Conservation (phyloP, 208 protist species). For the Vickermania ingenoplastis region DNA sequence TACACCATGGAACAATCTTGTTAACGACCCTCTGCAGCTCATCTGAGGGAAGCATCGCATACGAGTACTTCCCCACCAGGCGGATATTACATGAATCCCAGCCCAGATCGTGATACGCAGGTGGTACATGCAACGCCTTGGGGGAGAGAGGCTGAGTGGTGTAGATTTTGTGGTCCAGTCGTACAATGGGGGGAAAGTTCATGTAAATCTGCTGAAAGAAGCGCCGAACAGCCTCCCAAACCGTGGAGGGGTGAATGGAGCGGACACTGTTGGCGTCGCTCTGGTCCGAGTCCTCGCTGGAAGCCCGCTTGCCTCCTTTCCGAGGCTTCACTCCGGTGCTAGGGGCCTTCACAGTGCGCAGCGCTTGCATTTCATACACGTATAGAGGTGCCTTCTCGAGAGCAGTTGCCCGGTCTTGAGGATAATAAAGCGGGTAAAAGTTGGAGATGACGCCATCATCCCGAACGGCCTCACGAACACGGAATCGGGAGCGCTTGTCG, state of each 20-base stretch:
- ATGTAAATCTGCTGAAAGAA: conserved; percentile 26
- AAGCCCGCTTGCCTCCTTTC: background rate
- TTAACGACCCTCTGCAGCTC: conserved; percentile 66
- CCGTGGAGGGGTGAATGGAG: conserved; percentile 29
- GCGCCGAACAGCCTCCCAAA: conserved; percentile 38
- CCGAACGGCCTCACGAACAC: conserved; percentile 41
- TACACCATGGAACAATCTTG: conserved; percentile 45
- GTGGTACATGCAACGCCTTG: conserved; percentile 40
- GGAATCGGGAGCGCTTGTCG: conserved; percentile 59
- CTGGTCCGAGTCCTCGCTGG: background rate
- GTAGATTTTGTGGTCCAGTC: conserved; percentile 50
- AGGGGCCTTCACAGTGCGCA: conserved; percentile 13
- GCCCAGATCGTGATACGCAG: conserved; percentile 50
- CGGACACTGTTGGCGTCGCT: conserved; percentile 7
- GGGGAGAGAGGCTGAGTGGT: conserved; percentile 36
- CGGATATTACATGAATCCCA: conserved; percentile 58
- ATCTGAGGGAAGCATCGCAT: conserved; percentile 22
- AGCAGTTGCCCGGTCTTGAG: background rate
- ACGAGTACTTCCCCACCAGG: conserved; percentile 17
- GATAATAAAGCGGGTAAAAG: conserved; percentile 46
- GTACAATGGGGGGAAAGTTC: conserved; percentile 45
- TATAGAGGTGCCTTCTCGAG: conserved; percentile 19
- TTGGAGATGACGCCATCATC: conserved; percentile 74
- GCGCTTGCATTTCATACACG: conserved; percentile 72
- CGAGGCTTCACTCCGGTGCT: background rate